Conservation (phyloP, 345 rosid species). For the Psidium guajava region DNA sequence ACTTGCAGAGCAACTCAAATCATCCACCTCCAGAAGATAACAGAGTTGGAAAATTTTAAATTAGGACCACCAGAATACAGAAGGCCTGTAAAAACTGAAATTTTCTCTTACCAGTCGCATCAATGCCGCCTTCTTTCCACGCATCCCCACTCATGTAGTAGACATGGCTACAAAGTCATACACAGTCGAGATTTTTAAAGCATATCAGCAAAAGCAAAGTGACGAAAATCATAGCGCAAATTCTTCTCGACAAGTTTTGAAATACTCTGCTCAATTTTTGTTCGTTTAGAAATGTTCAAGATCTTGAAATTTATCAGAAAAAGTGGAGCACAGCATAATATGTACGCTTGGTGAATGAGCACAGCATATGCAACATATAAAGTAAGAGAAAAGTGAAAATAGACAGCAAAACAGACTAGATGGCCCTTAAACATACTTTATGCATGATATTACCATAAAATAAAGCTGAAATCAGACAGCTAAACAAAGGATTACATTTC, state of each 20-base stretch:
- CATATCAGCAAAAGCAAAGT: not conserved
- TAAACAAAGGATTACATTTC: not conserved
- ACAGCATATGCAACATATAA: not conserved
- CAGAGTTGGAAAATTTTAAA: not conserved
- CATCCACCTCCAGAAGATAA: not conserved
- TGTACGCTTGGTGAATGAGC: not conserved
- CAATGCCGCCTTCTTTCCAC: constrained; percentile 99
- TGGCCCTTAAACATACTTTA: not conserved
- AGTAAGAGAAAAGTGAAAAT: not conserved
- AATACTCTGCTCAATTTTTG: not conserved
- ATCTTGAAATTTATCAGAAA: not conserved
- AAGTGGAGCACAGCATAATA: not conserved
- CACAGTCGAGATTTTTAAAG: not conserved
- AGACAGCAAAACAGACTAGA: not conserved
- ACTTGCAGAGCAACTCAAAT: not conserved
- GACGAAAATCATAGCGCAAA: constrained; percentile 19
- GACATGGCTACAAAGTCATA: constrained; percentile 56
- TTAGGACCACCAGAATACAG: not conserved
- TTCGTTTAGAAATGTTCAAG: not conserved
- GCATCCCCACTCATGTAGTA: constrained; percentile 99
- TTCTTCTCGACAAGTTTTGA: not conserved
- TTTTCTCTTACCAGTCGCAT: constrained; percentile 69
- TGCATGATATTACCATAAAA: not conserved
- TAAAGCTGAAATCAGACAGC: not conserved
- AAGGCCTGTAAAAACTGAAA: not conserved